Evolutionary conservation across 2,329 filamentous ascomycete species (phyloP), one percentile per base, ranked within the genome.

Genomic region (Xylariaceae sp.): DNA sequence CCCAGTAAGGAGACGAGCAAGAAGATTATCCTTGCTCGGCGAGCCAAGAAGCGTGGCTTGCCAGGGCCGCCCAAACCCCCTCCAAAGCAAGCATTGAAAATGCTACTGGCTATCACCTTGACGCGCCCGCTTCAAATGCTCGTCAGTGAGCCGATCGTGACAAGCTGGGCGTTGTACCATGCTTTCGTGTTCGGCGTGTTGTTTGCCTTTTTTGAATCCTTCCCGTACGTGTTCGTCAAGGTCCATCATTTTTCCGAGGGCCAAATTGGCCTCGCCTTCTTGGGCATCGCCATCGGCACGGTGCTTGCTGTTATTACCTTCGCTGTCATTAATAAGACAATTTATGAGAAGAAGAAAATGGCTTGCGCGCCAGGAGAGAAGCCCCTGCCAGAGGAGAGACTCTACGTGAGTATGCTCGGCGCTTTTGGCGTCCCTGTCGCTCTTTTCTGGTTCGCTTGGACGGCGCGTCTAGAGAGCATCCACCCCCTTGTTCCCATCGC

Each of bases 391-490:
- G 79, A 83, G 59, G 66, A 81, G 48, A 67, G 80, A 1, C 64
- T 84, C 10, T 77, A 79, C 50, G 69, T 72, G 2, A 76, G 77
- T 21, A 80, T 82, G 73, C 60, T 80, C n/a, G 78, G 77, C 1
- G 74, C 75, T 45, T 42, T 77, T 19, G 73, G 75, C 0, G 57
- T 80, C 6, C 75, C 76, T 1, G 37, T 77, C 0, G 73, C 72
- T 0, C 56, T 83, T 6, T 81, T 82, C 55, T 82, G 79, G 78
- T 80, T 79, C 52, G 77, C 70, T 1, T 82, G 80, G 79, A 73
- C 74, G 4, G 74, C 75, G 1, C 61, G 67, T 6, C 46, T 48
- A 3, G 66, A 66, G n/a, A n/a, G n/a, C 6, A 57, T 74, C 1
- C 69, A 70, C 6, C 82, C 76, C 79, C 71, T 69, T 0, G 70